Conservation (phyloP, 768 basidiomycete species). For the Suillus plorans region DNA sequence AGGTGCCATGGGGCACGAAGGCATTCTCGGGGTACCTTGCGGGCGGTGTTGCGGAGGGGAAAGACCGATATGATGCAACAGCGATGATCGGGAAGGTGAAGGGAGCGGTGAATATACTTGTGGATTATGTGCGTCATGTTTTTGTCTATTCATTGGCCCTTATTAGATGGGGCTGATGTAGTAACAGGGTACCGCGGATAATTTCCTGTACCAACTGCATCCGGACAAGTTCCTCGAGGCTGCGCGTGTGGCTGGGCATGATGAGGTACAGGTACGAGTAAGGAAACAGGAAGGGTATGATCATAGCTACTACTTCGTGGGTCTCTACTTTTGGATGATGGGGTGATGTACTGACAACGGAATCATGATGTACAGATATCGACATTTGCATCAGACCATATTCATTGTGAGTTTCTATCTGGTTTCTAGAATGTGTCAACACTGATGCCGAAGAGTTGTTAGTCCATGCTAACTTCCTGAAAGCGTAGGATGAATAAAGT, state of each 20-base stretch:
- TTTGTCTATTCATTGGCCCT: background rate
- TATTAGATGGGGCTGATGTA: background rate
- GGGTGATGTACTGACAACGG: conserved; percentile 2
- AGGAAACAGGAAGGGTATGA: conserved; percentile 83
- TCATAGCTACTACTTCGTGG: conserved; percentile 87
- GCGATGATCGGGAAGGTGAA: conserved; percentile 66
- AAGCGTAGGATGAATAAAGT: conserved; percentile 42
- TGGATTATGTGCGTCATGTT: conserved; percentile 71
- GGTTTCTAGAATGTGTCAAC: conserved; percentile 6
- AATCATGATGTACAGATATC: conserved; percentile 58
- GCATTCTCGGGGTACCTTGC: conserved; percentile 86
- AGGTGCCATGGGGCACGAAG: conserved; percentile 89
- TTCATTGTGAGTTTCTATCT: conserved; percentile 64
- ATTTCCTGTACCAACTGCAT: conserved; percentile 85
- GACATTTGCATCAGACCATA: conserved; percentile 86
- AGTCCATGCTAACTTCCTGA: conserved; percentile 90
- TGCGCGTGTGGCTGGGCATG: conserved; percentile 69
- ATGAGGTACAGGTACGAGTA: conserved; percentile 74
- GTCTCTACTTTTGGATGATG: conserved; percentile 16
- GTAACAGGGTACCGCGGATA: conserved; percentile 71
- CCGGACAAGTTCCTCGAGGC: conserved; percentile 87
- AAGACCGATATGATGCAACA: conserved; percentile 77
- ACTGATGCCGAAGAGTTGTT: conserved; percentile 14
- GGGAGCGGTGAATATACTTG: conserved; percentile 71
- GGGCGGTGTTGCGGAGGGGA: conserved; percentile 76